Base-by-base conservation (phyloP, 768 basidiomycete genomes). In the Lentinula aciculospora region DNA sequence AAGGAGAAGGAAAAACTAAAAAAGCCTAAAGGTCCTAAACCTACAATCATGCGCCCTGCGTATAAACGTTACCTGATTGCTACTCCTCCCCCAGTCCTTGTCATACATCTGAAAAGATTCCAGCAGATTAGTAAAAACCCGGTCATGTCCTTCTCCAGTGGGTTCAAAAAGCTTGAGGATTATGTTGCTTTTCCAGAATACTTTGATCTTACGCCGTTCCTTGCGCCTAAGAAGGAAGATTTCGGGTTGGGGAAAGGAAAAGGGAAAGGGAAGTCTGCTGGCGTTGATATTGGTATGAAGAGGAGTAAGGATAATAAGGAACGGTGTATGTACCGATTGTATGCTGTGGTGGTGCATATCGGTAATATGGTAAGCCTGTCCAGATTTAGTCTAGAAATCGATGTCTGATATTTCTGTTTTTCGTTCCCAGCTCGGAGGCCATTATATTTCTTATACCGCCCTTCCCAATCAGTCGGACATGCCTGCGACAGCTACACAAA, bases 11-110 rank as follows among this genome's bases (percentile, higher is more conserved):
- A 62, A 12, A 67, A 62, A 44, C 28, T 60, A 7, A 73, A 69
- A 37, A 58, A 61, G 36, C 63, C 64, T 55, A 61, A 58, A 58
- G 71, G 71, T 53, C 60, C 66, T 8, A 79, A 83, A 58, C 90
- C 89, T 32, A 85, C 85, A 50, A 77, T 96, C 47, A 79, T 89
- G 72, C 84, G 92, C 1, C 80, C 90, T 1, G 92, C 93, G 3
- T 94, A 92, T 74, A 98, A 98, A 71, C 89, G 95, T 12, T 98
- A 97, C 71, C 85, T 98, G 59, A 90, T 98, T 68, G 83, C 86
- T 15, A 79, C 78, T 0, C 86, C 89, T 1, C 95, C 95, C 0
- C 92, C 94, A 0, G 81, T 97, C 31, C 82, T 98, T 57, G 90
- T 95, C 51, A 82, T 98, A 59, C 95, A 98, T 64, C 80, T 97